Percentiles rank a stretch among this genome's conserved stretches.
Conservation (phyloP, 2,329 filamentous ascomycete genomes). For the Graphilbum fragrans region DNA sequence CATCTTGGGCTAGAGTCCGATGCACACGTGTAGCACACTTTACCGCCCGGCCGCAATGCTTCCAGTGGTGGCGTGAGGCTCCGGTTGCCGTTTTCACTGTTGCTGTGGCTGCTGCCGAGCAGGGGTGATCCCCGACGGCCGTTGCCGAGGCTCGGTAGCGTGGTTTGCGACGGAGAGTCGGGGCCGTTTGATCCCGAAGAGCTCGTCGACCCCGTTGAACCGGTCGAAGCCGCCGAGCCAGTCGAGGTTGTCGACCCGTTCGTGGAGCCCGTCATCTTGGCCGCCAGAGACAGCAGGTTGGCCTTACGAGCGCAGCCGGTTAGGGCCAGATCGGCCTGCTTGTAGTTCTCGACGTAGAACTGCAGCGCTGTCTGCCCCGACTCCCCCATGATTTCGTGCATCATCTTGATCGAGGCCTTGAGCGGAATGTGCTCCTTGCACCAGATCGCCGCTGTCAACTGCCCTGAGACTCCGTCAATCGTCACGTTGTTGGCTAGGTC, state of each 20-base stretch:
- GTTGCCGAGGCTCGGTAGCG: background rate
- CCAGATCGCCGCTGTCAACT: conserved; percentile 78
- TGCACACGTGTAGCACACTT: conserved; percentile 50
- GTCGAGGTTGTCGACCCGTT: too few species aligned
- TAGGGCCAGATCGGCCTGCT: conserved; percentile 82
- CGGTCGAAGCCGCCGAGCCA: too few species aligned
- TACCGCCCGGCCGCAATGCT: conserved; percentile 29
- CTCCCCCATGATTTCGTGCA: conserved; percentile 63
- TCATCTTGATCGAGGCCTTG: conserved; percentile 62
- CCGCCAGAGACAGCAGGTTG: conserved; percentile 57
- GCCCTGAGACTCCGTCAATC: conserved; percentile 67
- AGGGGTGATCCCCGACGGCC: background rate
- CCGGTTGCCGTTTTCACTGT: conserved; percentile 2
- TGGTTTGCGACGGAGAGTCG: background rate
- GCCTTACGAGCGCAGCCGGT: conserved; percentile 92
- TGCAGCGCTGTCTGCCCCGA: conserved; percentile 71
- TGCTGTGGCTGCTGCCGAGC: background rate
- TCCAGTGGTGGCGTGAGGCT: conserved; percentile 7
- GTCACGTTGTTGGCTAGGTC: conserved; percentile 72
- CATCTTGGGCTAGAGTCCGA: conserved; percentile 64
- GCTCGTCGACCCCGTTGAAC: too few species aligned
- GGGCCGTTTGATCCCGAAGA: background rate
- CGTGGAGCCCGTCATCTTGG: conserved; percentile 34
- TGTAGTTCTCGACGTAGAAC: conserved; percentile 78
- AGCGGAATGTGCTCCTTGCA: conserved; percentile 76